These are phyloP conservation scores for Komagataella pseudopastoris DNA, from an alignment of 805 yeast genomes.

Conservation along the genomic window DNA sequence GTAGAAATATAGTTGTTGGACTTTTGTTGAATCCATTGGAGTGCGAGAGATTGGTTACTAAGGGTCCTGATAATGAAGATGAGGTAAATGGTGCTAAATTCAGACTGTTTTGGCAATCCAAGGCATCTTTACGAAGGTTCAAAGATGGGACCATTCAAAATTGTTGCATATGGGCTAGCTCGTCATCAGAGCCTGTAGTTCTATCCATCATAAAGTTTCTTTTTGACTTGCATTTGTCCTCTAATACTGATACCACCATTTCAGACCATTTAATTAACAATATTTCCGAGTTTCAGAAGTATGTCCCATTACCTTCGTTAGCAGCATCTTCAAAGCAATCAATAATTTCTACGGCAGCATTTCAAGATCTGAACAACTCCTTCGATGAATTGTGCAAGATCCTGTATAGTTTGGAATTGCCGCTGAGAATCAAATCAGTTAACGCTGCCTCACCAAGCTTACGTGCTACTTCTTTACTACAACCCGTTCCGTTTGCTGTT, in stretches of 20 bases:
- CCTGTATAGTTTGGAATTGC: constrained; percentile 40
- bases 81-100: constrained; percentile 48
- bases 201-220: constrained; percentile 51
- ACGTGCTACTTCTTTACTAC: constrained; percentile 61
- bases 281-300: constrained; percentile 30
- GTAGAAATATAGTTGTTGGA: constrained; percentile 36
- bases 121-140: constrained; percentile 78
- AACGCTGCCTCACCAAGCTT: constrained; percentile 64
- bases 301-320: constrained; percentile 46
- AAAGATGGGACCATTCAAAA: constrained; percentile 86
- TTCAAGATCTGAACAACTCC: constrained; percentile 28
- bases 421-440: constrained; percentile 59
- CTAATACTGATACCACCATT: constrained; percentile 22
- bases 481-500: constrained; percentile 73
- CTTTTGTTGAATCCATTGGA: constrained; percentile 56
- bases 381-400: constrained; percentile 37
- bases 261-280: constrained; percentile 11
- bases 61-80: constrained; percentile 65
- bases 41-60: constrained; percentile 71
- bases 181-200: constrained; percentile 47
- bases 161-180: constrained; percentile 74
- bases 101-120: constrained; percentile 80
- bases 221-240: constrained; percentile 45
- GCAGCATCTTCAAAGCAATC: constrained; percentile 47
- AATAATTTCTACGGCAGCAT: constrained; percentile 24